Evolutionary conservation across 208 protist species (phyloP), one percentile per base, ranked within the genome.

Genomic region (Endotrypanum monterogeii): DNA sequence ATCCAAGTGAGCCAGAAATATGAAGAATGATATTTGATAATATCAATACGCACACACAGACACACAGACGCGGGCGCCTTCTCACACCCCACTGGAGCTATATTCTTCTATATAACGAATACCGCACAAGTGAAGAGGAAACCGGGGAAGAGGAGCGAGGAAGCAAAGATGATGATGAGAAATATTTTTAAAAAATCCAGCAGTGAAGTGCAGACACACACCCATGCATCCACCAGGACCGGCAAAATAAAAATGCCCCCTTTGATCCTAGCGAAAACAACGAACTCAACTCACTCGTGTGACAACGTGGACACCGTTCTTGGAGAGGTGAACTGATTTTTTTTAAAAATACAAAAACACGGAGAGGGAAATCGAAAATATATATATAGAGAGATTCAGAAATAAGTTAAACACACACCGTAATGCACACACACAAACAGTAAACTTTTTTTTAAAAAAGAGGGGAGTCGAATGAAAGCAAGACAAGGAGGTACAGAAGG

Each of bases 151-250:
- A 25, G 8, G 48, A n/a, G n/a, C n/a, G n/a, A n/a, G 65, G 44
- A n/a, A 70, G 44, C 35, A 56, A 71, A 30, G 3, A 6, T 50
- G 74, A 52, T 18, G 37, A 32, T 9, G 67, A 58, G 63, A 41
- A 55, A 50, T n/a, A n/a, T n/a, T n/a, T n/a, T n/a, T n/a, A 46
- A 57, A 63, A 60, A 46, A 6, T 2, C 11, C n/a, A 18, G 16
- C 28, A 28, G 60, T n/a, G 37, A 65, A 35, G 60, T 65, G 23
- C 28, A 44, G 23, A 65, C 28, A 41, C 7, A 65, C 28, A 65
- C 32, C 9, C 60, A 30, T 35, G 37, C 20, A 30, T 9, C 37
- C 60, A 32, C 14, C 60, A 44, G 23, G 4, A 16, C 41, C 41
- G 9, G 41, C 3, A 46, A 65, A 44, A 18, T 23, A 65, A 32